These are phyloP conservation scores for Kentomonas sorsogonicus DNA, from an alignment of 208 protist species.

Conservation along the genomic window DNA sequence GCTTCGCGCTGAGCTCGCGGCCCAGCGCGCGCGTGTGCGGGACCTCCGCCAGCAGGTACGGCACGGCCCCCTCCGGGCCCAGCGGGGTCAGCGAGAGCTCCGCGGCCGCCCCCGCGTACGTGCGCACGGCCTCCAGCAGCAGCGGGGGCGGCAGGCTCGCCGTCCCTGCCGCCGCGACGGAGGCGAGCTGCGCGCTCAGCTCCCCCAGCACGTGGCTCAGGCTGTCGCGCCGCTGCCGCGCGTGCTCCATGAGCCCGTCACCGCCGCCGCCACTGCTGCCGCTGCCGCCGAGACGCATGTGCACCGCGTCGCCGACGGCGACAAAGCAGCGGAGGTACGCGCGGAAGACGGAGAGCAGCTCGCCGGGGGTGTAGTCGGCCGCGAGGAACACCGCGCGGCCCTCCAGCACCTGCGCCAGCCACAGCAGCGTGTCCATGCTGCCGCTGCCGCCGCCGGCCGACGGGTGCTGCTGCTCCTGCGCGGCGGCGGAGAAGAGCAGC, in stretches of 20 bases:
- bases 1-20: constrained; percentile 40
- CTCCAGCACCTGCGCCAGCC: constrained; percentile 47
- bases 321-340: constrained; percentile 50
- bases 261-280: neutral
- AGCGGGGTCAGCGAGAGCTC: constrained; percentile 12
- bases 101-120: constrained; percentile 34
- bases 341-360: constrained; percentile 71
- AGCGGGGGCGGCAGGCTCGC: constrained; percentile 49
- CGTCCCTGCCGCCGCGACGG: constrained; percentile 43
- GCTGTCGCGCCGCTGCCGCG: constrained; percentile 34
- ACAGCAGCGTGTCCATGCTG: constrained; percentile 21
- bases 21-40: constrained; percentile 33
- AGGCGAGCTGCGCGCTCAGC: constrained; percentile 54
- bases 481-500: constrained; percentile 57
- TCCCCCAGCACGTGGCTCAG: constrained; percentile 42
- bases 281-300: neutral
- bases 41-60: constrained; percentile 23
- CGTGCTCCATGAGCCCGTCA: constrained; percentile 24
- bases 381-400: constrained; percentile 67
- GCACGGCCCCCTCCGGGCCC: neutral
- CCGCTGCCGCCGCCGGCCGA: no score
- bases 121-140: constrained; percentile 53
- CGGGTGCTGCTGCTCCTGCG: neutral
- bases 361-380: constrained; percentile 68
- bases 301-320: constrained; percentile 21